Percentiles rank a stretch among this genome's conserved stretches.
Conservation (phyloP, 768 basidiomycete species). For the Sistotremastrum suecicum region DNA sequence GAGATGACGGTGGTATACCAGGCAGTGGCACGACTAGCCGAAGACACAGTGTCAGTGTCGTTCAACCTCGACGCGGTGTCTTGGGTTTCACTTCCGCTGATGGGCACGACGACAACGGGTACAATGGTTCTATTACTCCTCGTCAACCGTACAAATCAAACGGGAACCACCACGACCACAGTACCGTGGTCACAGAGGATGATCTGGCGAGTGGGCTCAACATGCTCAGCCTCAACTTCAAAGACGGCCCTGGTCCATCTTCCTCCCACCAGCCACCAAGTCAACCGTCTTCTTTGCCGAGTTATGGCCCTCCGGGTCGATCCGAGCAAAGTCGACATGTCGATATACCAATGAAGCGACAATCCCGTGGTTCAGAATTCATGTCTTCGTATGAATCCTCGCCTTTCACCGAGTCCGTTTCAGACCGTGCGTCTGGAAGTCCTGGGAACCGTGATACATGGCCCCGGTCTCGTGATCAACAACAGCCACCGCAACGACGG, state of each 20-base stretch:
- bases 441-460: background rate
- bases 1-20: constrained; percentile 25
- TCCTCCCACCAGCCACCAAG: constrained; percentile 41
- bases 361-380: too few relatives aligned
- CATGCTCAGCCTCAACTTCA: constrained; percentile 39
- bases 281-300: constrained; percentile 64
- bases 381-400: too few relatives aligned
- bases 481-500: background rate
- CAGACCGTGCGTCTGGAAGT: background rate
- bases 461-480: too few relatives aligned
- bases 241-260: constrained; percentile 25
- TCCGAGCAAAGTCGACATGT: constrained; percentile 43
- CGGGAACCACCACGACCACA: constrained; percentile 4
- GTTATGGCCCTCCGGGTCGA: constrained; percentile 48
- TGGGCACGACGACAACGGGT: constrained; percentile 22
- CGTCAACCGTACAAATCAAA: background rate
- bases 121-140: background rate
- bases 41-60: constrained; percentile 71
- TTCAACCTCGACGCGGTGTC: constrained; percentile 52
- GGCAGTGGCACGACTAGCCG: constrained; percentile 75
- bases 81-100: constrained; percentile 58
- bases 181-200: constrained; percentile 45
- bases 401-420: too few relatives aligned
- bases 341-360: constrained; percentile 30
- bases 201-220: constrained; percentile 65